phyloP scores from a whole-genome alignment of 352 stramenopile genomes.

The Globisporangium cederbergense region DNA sequence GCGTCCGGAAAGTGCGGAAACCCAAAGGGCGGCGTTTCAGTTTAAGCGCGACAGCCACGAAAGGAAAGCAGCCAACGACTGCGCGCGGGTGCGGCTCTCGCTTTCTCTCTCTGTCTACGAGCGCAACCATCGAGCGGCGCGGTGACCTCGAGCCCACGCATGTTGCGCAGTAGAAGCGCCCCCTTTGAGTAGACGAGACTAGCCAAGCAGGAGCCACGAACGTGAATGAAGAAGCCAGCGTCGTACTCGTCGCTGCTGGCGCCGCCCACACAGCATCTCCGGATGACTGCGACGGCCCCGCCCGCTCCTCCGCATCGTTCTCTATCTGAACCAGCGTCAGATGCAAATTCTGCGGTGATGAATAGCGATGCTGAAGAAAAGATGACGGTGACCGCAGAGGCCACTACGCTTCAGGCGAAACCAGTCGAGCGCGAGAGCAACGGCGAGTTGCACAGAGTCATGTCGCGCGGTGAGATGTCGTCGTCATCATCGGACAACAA shows the following conservation, averaged over 20 bases:
- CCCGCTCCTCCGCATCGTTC: background rate
- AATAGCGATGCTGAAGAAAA: background rate
- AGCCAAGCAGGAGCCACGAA: background rate
- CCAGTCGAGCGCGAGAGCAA: background rate
- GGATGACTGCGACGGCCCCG: background rate
- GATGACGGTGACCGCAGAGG: background rate
- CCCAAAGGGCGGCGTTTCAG: constrained; percentile 4
- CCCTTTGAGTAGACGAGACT: background rate
- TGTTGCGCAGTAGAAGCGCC: background rate
- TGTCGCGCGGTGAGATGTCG: constrained; percentile 1
- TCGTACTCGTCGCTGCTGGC: constrained; percentile 15
- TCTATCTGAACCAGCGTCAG: background rate
- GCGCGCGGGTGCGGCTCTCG: background rate
- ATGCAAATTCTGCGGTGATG: background rate
- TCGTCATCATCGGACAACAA: constrained; percentile 1
- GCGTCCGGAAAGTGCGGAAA: background rate
- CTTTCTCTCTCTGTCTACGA: background rate
- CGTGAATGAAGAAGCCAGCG: constrained; percentile 16
- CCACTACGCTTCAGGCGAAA: background rate
- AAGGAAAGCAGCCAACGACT: background rate
- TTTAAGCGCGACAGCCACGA: background rate
- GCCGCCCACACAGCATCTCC: constrained; percentile 8
- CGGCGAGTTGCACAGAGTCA: background rate
- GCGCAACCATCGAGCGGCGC: background rate
- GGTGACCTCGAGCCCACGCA: background rate